Percentiles rank a stretch among this genome's conserved stretches.
phyloP scores from a whole-genome alignment of 768 basidiomycete genomes.

The Amanita rubescens region DNA sequence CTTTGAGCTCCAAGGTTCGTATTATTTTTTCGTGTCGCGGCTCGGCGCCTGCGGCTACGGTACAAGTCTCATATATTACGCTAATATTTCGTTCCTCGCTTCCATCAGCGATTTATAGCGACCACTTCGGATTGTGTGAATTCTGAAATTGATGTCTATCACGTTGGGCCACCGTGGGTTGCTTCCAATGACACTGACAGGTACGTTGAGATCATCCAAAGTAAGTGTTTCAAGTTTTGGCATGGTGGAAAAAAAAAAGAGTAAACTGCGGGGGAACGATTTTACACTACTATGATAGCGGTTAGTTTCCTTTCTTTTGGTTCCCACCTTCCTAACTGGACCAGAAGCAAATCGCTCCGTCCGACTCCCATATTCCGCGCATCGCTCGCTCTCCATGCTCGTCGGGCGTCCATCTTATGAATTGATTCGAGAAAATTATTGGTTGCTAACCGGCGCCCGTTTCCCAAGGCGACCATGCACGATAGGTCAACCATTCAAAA shows the following conservation, averaged over 20 bases:
- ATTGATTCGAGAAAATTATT: too few relatives aligned
- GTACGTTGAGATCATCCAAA: background rate
- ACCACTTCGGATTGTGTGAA: too few relatives aligned
- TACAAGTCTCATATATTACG: background rate
- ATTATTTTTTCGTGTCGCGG: background rate
- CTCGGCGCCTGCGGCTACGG: background rate
- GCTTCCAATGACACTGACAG: background rate
- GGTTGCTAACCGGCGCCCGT: background rate
- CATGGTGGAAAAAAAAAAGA: background rate
- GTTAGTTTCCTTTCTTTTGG: background rate
- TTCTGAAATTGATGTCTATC: background rate
- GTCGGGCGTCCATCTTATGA: background rate
- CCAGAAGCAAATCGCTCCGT: background rate
- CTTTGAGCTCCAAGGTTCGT: background rate
- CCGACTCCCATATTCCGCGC: background rate
- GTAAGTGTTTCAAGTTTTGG: background rate
- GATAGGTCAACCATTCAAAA: background rate
- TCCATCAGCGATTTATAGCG: too few relatives aligned
- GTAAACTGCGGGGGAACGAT: background rate
- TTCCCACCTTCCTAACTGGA: constrained; percentile 1
- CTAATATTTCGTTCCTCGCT: background rate
- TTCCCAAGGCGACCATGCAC: background rate
- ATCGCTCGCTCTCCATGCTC: background rate
- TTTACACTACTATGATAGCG: background rate
- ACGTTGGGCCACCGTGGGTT: background rate